Base-by-base conservation (phyloP, 2,329 filamentous ascomycete genomes). In the Cordyceps militaris region DNA sequence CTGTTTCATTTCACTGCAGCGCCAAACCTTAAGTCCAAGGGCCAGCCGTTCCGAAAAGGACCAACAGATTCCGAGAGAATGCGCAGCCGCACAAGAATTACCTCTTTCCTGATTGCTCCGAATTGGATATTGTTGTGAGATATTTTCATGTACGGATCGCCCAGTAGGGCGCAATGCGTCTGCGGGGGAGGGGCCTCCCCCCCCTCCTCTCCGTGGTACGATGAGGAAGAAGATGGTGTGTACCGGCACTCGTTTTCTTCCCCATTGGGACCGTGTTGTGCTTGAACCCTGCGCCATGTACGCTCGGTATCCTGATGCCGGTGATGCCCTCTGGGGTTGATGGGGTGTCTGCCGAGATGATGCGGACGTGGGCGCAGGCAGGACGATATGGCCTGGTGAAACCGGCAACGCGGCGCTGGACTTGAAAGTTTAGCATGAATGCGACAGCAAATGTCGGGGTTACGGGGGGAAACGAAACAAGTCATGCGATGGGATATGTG, bases 391-490 rank as follows among this genome's bases (percentile, higher is more conserved):
- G n/a, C n/a, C 7, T 46, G 52, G 32, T 55, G 52, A 55, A 47
- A 55, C 43, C 11, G 16, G 30, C 23, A 16, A 21, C 30, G n/a
- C 7, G 14, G 40, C 42, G 3, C 9, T 21, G 30, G 5, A n/a
- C n/a, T n/a, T n/a, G n/a, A 32, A 11, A 6, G 30, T 32, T 32
- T 32, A 11, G 13, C 16, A 16, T 23, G 42, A 40, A 30, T 55
- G 52, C 43, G 43, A 55, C 52, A 47, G 42, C 11, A 14, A 36
- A 16, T 16, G 32, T 54, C 19, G 2, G 42, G 42, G 23, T 9
- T 38, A 16, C n/a, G 21, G 6, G 38, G n/a, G 38, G 43, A 40
- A 55, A 55, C 52, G 23, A 55, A 55, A 47, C 43, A 55, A 47
- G 7, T 40, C 19, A 40, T 47, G 52, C 23, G 23, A 30, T 30